Conservation (phyloP, 495 filamentous ascomycete species). For the Tuber brumale region DNA sequence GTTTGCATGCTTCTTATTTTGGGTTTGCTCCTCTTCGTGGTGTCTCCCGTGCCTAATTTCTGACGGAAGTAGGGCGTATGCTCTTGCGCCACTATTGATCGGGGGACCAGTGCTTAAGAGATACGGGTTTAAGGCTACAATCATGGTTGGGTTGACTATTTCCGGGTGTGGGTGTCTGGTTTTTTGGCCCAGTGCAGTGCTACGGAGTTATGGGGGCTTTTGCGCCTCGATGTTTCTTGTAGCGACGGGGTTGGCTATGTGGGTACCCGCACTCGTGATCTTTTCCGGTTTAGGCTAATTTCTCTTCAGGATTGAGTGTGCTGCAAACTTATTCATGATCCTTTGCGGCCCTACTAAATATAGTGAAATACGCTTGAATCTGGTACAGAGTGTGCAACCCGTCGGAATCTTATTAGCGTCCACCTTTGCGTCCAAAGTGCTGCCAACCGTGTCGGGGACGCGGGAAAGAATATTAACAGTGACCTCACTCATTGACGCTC, state of each 20-base stretch:
- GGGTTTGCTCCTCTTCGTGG: slow-evolving; percentile 30
- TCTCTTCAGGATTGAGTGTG: slow-evolving; percentile 54
- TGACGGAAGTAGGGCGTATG: slow-evolving; percentile 47
- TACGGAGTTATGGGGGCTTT: slow-evolving; percentile 60
- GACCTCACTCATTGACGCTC: slow-evolving; percentile 56
- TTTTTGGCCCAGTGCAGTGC: slow-evolving; percentile 66
- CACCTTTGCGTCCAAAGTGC: slow-evolving; percentile 45
- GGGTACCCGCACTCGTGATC: background rate
- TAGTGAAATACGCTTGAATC: slow-evolving; percentile 58
- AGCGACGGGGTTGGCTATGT: slow-evolving; percentile 49
- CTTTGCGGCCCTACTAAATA: slow-evolving; percentile 63
- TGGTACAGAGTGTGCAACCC: slow-evolving; percentile 64
- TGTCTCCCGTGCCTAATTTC: slow-evolving; percentile 6
- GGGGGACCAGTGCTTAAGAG: slow-evolving; percentile 54
- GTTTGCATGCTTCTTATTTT: slow-evolving; percentile 60
- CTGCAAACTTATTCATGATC: slow-evolving; percentile 62
- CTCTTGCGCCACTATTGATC: slow-evolving; percentile 54
- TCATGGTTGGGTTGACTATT: slow-evolving; percentile 58
- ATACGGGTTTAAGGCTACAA: slow-evolving; percentile 63
- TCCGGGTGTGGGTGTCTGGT: slow-evolving; percentile 61
- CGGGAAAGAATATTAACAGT: slow-evolving; percentile 47
- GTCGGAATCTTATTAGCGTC: slow-evolving; percentile 52
- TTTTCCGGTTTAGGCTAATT: background rate
- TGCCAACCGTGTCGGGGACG: slow-evolving; percentile 44
- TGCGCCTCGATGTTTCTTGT: slow-evolving; percentile 62